phyloP scores from a whole-genome alignment of 139 green algal genomes.

The Zygnema circumcarinatum region DNA sequence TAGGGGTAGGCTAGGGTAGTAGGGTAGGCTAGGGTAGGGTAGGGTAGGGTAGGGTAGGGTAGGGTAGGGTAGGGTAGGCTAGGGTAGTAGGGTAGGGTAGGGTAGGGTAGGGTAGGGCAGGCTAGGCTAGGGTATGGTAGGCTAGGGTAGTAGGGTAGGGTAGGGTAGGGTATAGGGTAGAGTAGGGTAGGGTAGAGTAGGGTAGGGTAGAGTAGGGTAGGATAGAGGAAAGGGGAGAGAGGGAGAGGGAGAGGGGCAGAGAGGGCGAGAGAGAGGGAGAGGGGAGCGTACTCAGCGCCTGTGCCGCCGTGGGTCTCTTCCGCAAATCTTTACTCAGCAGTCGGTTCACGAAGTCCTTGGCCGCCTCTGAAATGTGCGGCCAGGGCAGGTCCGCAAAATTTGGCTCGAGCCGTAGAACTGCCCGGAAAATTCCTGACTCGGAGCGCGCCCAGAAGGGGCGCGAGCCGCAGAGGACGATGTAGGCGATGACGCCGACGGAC shows the following conservation, averaged over 20 bases:
- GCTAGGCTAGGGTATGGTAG: no score
- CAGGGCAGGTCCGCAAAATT: conserved; percentile 77
- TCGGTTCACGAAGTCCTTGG: conserved; percentile 59
- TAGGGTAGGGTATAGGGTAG: no score
- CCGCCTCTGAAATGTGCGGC: conserved; percentile 71
- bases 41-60: no score
- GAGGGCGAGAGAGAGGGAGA: neutral
- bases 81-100: no score
- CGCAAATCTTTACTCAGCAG: conserved; percentile 63
- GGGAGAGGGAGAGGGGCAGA: no score
- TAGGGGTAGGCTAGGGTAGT: no score
- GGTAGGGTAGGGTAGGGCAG: no score
- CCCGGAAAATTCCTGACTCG: conserved; percentile 54
- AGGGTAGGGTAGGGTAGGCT: no score
- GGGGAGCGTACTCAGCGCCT: conserved; percentile 36
- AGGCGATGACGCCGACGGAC: conserved; percentile 91
- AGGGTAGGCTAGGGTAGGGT: no score
- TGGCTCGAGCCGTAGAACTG: conserved; percentile 70
- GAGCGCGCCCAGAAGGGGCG: conserved; percentile 89
- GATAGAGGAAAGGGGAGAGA: no score
- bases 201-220: neutral
- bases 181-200: neutral
- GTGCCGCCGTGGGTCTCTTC: conserved; percentile 28
- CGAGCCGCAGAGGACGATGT: conserved; percentile 93
- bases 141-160: no score